These are phyloP conservation scores for Scleroderma bovista DNA, from an alignment of 768 basidiomycete species.

Conservation along the genomic window DNA sequence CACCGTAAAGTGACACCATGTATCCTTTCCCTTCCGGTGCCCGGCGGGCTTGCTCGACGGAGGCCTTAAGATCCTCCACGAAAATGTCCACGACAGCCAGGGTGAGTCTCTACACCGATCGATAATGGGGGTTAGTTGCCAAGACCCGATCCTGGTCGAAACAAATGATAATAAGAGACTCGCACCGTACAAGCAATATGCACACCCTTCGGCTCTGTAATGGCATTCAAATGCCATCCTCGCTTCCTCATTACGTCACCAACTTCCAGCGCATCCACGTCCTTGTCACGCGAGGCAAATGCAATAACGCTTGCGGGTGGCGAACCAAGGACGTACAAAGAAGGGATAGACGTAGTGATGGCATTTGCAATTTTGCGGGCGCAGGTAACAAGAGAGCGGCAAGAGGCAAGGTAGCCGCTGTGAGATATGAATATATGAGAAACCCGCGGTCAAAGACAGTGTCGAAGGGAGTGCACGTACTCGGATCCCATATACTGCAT, in stretches of 20 bases:
- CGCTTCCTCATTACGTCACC: conserved; percentile 81
- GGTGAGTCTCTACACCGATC: conserved; percentile 60
- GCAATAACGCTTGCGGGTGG: conserved; percentile 90
- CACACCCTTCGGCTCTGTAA: conserved; percentile 72
- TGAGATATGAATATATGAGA: too few relatives aligned
- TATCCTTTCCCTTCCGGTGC: conserved; percentile 65
- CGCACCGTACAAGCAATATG: conserved; percentile 94
- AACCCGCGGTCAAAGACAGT: too few relatives aligned
- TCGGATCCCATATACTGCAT: conserved; percentile 89
- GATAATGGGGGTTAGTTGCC: background rate
- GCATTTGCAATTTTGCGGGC: conserved; percentile 64
- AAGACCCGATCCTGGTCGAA: background rate
- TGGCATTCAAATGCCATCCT: conserved; percentile 91
- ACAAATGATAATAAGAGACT: background rate
- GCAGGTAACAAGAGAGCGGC: conserved; percentile 72
- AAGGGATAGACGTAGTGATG: conserved; percentile 66
- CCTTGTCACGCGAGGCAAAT: conserved; percentile 60
- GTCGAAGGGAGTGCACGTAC: conserved; percentile 40
- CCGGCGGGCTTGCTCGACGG: conserved; percentile 65
- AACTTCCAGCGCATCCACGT: conserved; percentile 70
- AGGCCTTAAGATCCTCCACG: conserved; percentile 76
- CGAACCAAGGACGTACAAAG: conserved; percentile 84
- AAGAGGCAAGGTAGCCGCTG: conserved; percentile 87
- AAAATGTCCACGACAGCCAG: conserved; percentile 70
- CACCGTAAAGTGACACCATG: conserved; percentile 92